phyloP scores from a whole-genome alignment of 306 rosid genomes.

The Trifolium dubium region DNA sequence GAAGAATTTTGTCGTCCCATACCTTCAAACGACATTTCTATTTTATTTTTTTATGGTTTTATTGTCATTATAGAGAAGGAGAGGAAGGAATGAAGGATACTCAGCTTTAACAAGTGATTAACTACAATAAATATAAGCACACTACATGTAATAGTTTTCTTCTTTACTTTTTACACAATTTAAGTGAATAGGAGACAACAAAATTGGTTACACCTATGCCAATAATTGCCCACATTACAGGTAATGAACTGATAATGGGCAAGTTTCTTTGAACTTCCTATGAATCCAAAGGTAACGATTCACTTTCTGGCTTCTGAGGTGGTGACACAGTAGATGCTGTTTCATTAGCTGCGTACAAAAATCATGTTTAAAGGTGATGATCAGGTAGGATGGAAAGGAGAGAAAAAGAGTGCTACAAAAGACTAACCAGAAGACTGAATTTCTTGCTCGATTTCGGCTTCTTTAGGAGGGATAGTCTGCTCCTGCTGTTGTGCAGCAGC shows the following conservation, averaged over 20 bases:
- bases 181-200: conserved; percentile 35
- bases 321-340: conserved; percentile 43
- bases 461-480: conserved; percentile 49
- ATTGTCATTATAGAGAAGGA: not conserved
- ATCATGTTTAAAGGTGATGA: conserved; percentile 21
- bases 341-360: conserved; percentile 56
- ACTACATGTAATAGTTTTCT: conserved; percentile 19
- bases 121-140: conserved; percentile 32
- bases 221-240: conserved; percentile 27
- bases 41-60: not conserved
- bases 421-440: conserved; percentile 61
- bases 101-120: conserved; percentile 25
- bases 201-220: conserved; percentile 38
- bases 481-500: conserved; percentile 57
- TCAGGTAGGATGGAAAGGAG: not conserved
- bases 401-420: conserved; percentile 6
- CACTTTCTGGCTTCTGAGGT: conserved; percentile 54
- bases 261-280: conserved; percentile 26
- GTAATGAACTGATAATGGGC: conserved; percentile 20
- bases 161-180: conserved; percentile 33
- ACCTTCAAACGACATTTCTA: not conserved
- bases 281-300: conserved; percentile 37
- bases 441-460: conserved; percentile 51
- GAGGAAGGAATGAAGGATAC: not conserved
- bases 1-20: not conserved